Base-by-base conservation (phyloP, 2,329 filamentous ascomycete genomes). In the Penicillium sp. region DNA sequence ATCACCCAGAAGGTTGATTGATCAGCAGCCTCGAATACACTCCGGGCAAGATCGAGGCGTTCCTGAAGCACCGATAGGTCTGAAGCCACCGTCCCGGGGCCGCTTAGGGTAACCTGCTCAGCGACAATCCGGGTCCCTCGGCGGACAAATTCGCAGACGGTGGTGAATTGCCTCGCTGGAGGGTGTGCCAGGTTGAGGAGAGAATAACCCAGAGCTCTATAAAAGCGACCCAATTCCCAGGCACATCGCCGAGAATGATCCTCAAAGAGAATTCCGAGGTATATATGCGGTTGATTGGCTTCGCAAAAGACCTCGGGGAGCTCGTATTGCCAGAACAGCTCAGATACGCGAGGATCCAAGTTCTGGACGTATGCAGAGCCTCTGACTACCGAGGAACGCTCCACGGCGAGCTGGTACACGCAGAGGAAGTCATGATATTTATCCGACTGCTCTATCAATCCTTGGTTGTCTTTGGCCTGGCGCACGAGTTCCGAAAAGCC, bases 241-340 rank as follows among this genome's bases (percentile, higher is more conserved):
- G 84, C 83, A 67, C 82, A 87, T 46, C 81, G 80, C 33, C 82
- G 80, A n/a, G 73, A 70, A 19, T 83, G 82, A 59, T 81, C 83
- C 64, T 89, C 87, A 10, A 87, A 76, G 0, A 92, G 73, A 25
- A 88, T 80, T 0, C 89, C 87, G 0, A 93, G 80, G 71, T 89
- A 93, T 13, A 91, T 81, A 43, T 82, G 75, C 13, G 76, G 68
- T 0, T 65, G 60, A 2, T 73, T 63, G 2, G 58, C 59, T 19
- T 55, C 43, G 5, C 66, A 40, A 49, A 67, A 65, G 6, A 68
- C 56, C 33, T 63, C 61, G 16, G 68, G 66, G 35, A 61, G 52
- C 48, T 72, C 63, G 59, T 78, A 78, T 64, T 85, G 80, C 61
- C 81, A 76, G 48, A 82, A 75, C 33, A 84, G 69, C 68, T 86